Base-by-base conservation (phyloP, 2,329 filamentous ascomycete genomes). In the Clonostachys rhizophaga region DNA sequence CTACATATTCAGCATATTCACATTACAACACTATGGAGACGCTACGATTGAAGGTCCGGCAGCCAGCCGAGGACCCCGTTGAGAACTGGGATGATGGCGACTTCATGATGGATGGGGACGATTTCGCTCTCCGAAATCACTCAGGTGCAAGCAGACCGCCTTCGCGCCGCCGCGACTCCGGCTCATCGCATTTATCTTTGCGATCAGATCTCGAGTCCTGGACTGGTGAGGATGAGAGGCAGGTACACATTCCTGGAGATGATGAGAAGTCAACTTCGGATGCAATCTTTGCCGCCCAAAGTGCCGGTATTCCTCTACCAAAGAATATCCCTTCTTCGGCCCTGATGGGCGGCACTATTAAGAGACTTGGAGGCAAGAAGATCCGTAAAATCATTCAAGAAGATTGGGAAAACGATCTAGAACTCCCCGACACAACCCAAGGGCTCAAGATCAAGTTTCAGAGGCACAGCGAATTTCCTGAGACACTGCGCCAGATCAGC, bases 221-320 rank as follows among this genome's bases (percentile, higher is more conserved):
- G 54, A 79, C 80, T 47, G 87, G 84, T 51, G 89, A 95, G 58
- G 90, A 96, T 58, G 90, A 96, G 66, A 91, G 85, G 74, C 90
- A 96, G 57, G 79, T 97, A 18, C 81, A 92, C 55, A 72, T 97
- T 33, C 84, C 89, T 3, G 88, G 86, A 43, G 87, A 94, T 62
- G 91, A 96, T 63, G 89, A 95, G 58, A 79, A 82, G 52, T 89
- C 89, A 2, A 95, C 87, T 10, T 71, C 85, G 56, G 87, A 95
- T 61, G 91, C 94, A 50, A 92, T 99, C 58, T 82, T 88, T 20
- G 88, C 90, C 7, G 92, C 91, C 34, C 87, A 90, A 59, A 85
- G 84, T 62, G 91, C 91, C 24, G 94, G 94, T 55, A 96, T 99
- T 53, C 92, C 94, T 7, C 82, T 97, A 47, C 94, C 94, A 30